These are phyloP conservation scores for Brassica hybrid DNA, from an alignment of 441 rosid genomes.

Conservation along the genomic window DNA sequence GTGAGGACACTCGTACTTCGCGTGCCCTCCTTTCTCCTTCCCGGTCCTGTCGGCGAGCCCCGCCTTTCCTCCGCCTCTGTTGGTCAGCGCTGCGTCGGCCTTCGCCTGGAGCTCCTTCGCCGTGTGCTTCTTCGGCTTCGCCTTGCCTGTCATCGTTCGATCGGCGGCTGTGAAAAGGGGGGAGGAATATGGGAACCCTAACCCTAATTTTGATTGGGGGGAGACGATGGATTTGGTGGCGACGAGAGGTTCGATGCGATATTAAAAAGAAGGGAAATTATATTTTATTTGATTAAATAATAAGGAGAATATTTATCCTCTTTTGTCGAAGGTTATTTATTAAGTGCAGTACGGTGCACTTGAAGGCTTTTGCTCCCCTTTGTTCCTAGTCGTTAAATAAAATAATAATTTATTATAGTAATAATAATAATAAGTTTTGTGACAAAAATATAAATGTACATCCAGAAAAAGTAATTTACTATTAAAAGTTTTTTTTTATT, in stretches of 20 bases:
- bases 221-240: conserved; percentile 26
- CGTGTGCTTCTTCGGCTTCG: conserved; percentile 99
- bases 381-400: conserved; percentile 2
- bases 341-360: conserved; percentile 26
- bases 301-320: conserved; percentile 2
- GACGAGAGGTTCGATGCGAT: conserved; percentile 14
- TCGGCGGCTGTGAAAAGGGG: conserved; percentile 15
- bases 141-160: conserved; percentile 86
- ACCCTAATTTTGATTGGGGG: conserved; percentile 37
- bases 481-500: background rate
- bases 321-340: conserved; percentile 15
- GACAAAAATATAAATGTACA: background rate
- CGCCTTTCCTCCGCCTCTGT: conserved; percentile 94
- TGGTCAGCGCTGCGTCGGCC: conserved; percentile 83
- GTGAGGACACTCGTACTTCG: conserved; percentile 95
- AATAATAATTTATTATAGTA: background rate
- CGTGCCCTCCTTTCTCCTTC: conserved; percentile 90
- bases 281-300: background rate
- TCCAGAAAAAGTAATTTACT: background rate
- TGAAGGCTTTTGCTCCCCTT: conserved; percentile 18
- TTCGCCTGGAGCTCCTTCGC: conserved; percentile 91
- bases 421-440: background rate
- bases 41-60: conserved; percentile 81
- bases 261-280: conserved; percentile 5
- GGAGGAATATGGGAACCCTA: conserved; percentile 32